phyloP scores from a whole-genome alignment of 768 basidiomycete species.

The Tricholoma saponaceum region DNA sequence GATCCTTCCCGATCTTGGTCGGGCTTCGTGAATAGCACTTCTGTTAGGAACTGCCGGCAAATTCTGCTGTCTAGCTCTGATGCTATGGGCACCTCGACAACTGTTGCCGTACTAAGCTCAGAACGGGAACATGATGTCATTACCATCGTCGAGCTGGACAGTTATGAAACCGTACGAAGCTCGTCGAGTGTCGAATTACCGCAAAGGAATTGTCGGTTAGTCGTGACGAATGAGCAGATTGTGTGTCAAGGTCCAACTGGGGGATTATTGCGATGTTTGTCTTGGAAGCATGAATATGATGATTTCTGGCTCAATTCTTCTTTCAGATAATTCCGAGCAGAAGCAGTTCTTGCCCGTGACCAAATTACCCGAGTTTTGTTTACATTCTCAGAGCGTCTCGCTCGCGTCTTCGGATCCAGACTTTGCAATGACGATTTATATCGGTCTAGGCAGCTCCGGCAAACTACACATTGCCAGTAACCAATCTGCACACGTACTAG shows the following conservation, averaged over 20 bases:
- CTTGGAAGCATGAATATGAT: background rate
- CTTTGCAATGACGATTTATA: slow-evolving; percentile 29
- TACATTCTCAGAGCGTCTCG: slow-evolving; percentile 33
- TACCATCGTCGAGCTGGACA: slow-evolving; percentile 22
- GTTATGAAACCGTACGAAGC: slow-evolving; percentile 2
- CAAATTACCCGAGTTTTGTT: slow-evolving; percentile 59
- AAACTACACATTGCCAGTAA: slow-evolving; percentile 54
- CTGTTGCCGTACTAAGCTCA: slow-evolving; percentile 38
- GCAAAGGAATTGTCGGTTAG: slow-evolving; percentile 43
- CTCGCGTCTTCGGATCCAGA: slow-evolving; percentile 13
- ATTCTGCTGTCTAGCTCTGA: slow-evolving; percentile 16
- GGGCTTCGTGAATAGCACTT: slow-evolving; percentile 19
- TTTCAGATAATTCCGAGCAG: slow-evolving; percentile 15
- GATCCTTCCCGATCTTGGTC: slow-evolving; percentile 42
- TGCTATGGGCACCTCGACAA: slow-evolving; percentile 11
- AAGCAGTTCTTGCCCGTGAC: slow-evolving; percentile 21
- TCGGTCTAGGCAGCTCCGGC: slow-evolving; percentile 64
- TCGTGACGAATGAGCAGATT: slow-evolving; percentile 26
- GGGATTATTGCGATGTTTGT: slow-evolving; percentile 43
- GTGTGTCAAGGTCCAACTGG: slow-evolving; percentile 46
- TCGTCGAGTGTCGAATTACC: slow-evolving; percentile 25
- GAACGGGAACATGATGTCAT: slow-evolving; percentile 28
- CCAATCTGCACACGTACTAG: slow-evolving; percentile 31
- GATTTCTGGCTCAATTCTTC: slow-evolving; percentile 2
- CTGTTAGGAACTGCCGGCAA: slow-evolving; percentile 29